These are phyloP conservation scores for Epichloe elymi DNA, from an alignment of 2,329 filamentous ascomycete species.

Conservation along the genomic window DNA sequence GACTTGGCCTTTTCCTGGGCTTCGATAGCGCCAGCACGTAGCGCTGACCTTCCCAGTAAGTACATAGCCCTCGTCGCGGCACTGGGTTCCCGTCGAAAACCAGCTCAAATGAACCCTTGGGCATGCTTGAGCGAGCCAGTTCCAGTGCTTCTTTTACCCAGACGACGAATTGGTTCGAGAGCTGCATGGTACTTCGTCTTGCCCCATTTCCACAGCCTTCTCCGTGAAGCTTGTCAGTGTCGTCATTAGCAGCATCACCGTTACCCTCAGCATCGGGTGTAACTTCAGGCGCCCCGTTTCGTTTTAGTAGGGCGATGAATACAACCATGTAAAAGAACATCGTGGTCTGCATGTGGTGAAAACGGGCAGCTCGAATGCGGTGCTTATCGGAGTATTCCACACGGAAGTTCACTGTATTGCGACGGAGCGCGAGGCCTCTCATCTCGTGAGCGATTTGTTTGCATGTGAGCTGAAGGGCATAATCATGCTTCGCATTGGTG, in stretches of 20 bases:
- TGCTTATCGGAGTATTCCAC: background rate
- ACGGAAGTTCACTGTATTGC: background rate
- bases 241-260: background rate
- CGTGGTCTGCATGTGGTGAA: background rate
- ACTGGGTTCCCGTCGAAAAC: background rate
- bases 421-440: background rate
- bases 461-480: background rate
- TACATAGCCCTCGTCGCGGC: background rate
- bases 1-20: no score
- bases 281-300: no score
- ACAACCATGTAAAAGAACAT: background rate
- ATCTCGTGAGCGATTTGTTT: background rate
- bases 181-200: background rate
- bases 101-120: background rate
- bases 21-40: no score
- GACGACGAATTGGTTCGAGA: background rate
- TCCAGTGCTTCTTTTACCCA: background rate
- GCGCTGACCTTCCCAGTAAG: no score
- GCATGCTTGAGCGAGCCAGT: background rate
- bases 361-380: background rate
- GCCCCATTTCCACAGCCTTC: background rate
- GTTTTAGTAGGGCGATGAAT: accelerated
- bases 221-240: background rate
- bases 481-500: background rate
- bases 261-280: no score